Evolutionary conservation across 805 yeast genomes (phyloP).

Genomic region (Pichia kluyveri): DNA sequence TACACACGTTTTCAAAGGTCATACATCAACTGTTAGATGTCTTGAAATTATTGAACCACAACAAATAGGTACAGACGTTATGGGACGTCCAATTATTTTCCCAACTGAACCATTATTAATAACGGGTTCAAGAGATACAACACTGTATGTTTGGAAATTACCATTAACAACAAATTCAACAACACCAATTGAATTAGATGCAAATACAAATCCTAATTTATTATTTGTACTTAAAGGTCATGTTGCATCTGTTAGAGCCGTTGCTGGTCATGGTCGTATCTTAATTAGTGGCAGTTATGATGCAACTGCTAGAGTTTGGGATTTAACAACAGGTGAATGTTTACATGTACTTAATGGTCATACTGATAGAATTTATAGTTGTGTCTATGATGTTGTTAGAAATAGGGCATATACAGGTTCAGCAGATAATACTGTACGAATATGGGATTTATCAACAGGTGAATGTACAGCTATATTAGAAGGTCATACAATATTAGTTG

Average conservation of each 20-base stretch:
- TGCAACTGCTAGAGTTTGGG: slow-evolving; percentile 88
- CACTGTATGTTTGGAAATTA: slow-evolving; percentile 66
- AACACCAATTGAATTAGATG: slow-evolving; percentile 27
- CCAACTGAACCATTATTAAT: slow-evolving; percentile 64
- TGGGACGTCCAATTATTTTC: slow-evolving; percentile 45
- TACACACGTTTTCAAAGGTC: slow-evolving; percentile 87
- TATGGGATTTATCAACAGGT: slow-evolving; percentile 85
- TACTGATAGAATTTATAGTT: slow-evolving; percentile 80
- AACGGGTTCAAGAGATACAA: slow-evolving; percentile 83
- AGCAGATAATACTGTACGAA: slow-evolving; percentile 77
- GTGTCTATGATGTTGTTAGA: slow-evolving; percentile 67
- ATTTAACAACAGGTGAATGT: slow-evolving; percentile 64
- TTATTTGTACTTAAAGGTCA: slow-evolving; percentile 68
- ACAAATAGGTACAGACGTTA: slow-evolving; percentile 50
- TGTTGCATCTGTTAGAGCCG: slow-evolving; percentile 73
- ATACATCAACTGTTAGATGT: slow-evolving; percentile 88
- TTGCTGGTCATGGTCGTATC: slow-evolving; percentile 76
- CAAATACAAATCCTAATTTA: slow-evolving; percentile 49
- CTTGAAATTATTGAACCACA: slow-evolving; percentile 71
- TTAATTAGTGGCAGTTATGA: slow-evolving; percentile 90
- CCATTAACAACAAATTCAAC: slow-evolving; percentile 33
- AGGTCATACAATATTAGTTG: slow-evolving; percentile 88
- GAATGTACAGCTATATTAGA: slow-evolving; percentile 58
- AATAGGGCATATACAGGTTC: slow-evolving; percentile 85
- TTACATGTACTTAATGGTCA: slow-evolving; percentile 74